Percentiles rank a stretch among this genome's conserved stretches.
Conservation (phyloP, 2,329 filamentous ascomycete genomes). For the Nemania bipapillata region DNA sequence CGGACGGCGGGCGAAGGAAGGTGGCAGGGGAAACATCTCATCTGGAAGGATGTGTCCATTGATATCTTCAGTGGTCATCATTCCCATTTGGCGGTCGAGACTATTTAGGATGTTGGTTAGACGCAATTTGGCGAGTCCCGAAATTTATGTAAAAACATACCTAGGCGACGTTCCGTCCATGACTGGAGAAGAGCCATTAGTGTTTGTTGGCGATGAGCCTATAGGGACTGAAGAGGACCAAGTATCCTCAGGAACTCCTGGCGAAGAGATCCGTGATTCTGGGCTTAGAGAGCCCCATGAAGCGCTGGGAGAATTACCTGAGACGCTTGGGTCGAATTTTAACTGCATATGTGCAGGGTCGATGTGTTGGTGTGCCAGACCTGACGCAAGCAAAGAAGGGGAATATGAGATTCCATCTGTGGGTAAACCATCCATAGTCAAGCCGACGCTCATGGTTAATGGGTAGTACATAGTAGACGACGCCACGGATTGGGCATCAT, state of each 20-base stretch:
- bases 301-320: slow-evolving; percentile 62
- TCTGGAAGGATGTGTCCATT: slow-evolving; percentile 53
- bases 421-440: slow-evolving; percentile 59
- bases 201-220: slow-evolving; percentile 58
- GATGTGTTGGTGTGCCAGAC: slow-evolving; percentile 64
- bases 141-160: slow-evolving; percentile 56
- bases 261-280: slow-evolving; percentile 64
- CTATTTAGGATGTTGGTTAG: slow-evolving; percentile 52
- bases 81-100: slow-evolving; percentile 55
- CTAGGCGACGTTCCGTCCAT: slow-evolving; percentile 64
- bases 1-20: slow-evolving; percentile 61
- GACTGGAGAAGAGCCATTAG: slow-evolving; percentile 62
- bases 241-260: slow-evolving; percentile 61
- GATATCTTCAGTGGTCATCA: slow-evolving; percentile 54
- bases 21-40: slow-evolving; percentile 55
- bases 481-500: slow-evolving; percentile 59
- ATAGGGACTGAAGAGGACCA: slow-evolving; percentile 55
- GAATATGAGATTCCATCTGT: slow-evolving; percentile 58
- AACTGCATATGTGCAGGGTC: slow-evolving; percentile 67
- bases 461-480: slow-evolving; percentile 64
- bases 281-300: slow-evolving; percentile 65
- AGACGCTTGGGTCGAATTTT: slow-evolving; percentile 62
- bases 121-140: slow-evolving; percentile 40
- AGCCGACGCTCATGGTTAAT: slow-evolving; percentile 46
- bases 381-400: slow-evolving; percentile 55